These are phyloP conservation scores for Citrullus colocynthis DNA, from an alignment of 306 rosid species.

Conservation along the genomic window DNA sequence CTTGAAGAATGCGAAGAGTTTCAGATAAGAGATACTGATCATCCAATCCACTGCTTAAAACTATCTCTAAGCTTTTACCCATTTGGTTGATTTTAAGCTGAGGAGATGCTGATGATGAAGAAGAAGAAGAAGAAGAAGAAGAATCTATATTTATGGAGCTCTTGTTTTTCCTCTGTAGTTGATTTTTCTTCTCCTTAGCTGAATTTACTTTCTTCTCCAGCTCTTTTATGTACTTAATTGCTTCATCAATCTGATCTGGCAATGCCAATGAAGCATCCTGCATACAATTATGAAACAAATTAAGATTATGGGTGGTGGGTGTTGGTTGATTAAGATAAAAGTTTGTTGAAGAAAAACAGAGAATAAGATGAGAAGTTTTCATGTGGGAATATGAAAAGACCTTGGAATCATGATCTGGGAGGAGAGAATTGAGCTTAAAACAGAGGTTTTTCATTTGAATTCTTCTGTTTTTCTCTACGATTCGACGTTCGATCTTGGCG, in stretches of 20 bases:
- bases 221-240: constrained; percentile 49
- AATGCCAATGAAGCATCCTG: constrained; percentile 13
- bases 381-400: constrained; percentile 8
- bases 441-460: constrained; percentile 70
- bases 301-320: background rate
- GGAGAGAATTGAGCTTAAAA: constrained; percentile 57
- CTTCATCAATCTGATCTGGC: constrained; percentile 62
- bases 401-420: constrained; percentile 45
- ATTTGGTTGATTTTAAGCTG: constrained; percentile 42
- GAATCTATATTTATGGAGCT: constrained; percentile 17
- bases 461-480: constrained; percentile 72
- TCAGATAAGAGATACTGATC: constrained; percentile 41
- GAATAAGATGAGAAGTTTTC: background rate
- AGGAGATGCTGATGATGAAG: constrained; percentile 14
- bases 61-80: constrained; percentile 36
- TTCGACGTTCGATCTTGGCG: constrained; percentile 50
- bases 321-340: no score
- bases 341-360: background rate
- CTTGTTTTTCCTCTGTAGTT: constrained; percentile 22
- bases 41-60: constrained; percentile 34
- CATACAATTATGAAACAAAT: background rate
- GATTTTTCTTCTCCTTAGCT: constrained; percentile 33
- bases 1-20: constrained; percentile 42
- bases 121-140: background rate
- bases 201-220: constrained; percentile 44